Evolutionary conservation across 2,329 filamentous ascomycete genomes (phyloP), one percentile per base, ranked within the genome.

Genomic region (Fusarium gaditjirri): DNA sequence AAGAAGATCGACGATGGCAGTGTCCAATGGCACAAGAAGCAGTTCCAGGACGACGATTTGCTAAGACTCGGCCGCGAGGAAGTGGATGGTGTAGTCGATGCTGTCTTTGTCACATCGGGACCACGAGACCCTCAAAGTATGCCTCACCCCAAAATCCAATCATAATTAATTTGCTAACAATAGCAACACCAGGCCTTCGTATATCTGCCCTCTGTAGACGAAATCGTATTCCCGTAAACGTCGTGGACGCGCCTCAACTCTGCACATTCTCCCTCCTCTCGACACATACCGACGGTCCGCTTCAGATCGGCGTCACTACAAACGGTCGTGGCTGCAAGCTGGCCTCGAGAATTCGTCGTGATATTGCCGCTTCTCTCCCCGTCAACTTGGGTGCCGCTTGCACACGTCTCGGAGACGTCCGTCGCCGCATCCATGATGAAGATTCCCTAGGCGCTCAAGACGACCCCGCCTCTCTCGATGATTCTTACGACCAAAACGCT

Each of bases 301-400:
- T 99, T 43, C 96, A 98, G 80, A 92, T 99, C 68, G 96, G 96
- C 69, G 93, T 99, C 64, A 98, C 96, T 6, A 98, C 96, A 2
- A 98, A 97, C 65, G 95, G 96, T 25, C 92, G 93, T 76, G 96
- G 96, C 4, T 98, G 96, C 85, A 98, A 97, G 82, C 88, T 99
- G 35, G 94, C 96, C 10, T 94, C 94, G 14, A 89, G 96, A 31
- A 94, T 99, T 76, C 90, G 95, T 21, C 89, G 96, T 62, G 96
- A 98, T 77, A 93, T 99, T 68, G 93, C 94, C 5, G 88, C 94
- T 1, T 90, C 91, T 1, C 86, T 99, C 6, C 96, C 96, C 0
- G 80, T 86, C 4, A 87, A 92, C 23, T 87, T 98, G 10, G 96
- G 96, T 10, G 81, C 82, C 25, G 94, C 95, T 0, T 94, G 97